A percentile compares a stretch with the other conserved stretches of the same genome.
These are phyloP conservation scores for Suillus plorans DNA, from an alignment of 768 basidiomycete genomes.

Conservation along the genomic window DNA sequence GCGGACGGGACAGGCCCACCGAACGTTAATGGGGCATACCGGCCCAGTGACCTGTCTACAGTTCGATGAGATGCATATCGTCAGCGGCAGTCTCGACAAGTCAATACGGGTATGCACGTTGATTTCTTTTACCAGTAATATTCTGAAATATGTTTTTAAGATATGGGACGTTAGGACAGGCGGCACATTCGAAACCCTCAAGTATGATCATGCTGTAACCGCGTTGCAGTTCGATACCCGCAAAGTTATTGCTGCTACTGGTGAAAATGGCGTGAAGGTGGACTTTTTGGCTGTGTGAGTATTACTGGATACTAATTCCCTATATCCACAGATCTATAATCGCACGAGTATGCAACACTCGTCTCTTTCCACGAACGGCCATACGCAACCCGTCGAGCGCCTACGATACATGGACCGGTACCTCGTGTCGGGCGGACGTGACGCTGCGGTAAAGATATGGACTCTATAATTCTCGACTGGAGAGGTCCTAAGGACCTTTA, in stretches of 20 bases:
- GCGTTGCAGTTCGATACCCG: conserved; percentile 92
- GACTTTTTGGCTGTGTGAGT: conserved; percentile 8
- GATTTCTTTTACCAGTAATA: not conserved
- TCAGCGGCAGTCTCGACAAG: conserved; percentile 92
- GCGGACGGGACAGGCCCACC: conserved; percentile 96
- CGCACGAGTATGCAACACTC: conserved; percentile 91
- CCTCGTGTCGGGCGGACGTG: conserved; percentile 86
- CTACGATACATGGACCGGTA: conserved; percentile 97
- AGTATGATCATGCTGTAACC: conserved; percentile 89
- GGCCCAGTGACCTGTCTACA: conserved; percentile 91
- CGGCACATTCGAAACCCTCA: conserved; percentile 81
- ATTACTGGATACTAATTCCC: not conserved
- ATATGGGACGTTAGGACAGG: conserved; percentile 98
- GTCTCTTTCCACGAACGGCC: conserved; percentile 86
- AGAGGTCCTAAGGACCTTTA: not conserved
- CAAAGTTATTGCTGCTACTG: conserved; percentile 88
- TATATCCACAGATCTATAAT: conserved; percentile 76
- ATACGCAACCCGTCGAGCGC: conserved; percentile 82
- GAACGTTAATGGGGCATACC: conserved; percentile 90
- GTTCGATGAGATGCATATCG: conserved; percentile 94
- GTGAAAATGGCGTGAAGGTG: conserved; percentile 93
- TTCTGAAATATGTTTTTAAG: conserved; percentile 44
- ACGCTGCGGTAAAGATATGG: conserved; percentile 89
- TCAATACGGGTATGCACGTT: conserved; percentile 68
- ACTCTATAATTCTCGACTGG: conserved; percentile 57